phyloP scores from a whole-genome alignment of 257 asterid genomes.

The Scutellaria barbata region DNA sequence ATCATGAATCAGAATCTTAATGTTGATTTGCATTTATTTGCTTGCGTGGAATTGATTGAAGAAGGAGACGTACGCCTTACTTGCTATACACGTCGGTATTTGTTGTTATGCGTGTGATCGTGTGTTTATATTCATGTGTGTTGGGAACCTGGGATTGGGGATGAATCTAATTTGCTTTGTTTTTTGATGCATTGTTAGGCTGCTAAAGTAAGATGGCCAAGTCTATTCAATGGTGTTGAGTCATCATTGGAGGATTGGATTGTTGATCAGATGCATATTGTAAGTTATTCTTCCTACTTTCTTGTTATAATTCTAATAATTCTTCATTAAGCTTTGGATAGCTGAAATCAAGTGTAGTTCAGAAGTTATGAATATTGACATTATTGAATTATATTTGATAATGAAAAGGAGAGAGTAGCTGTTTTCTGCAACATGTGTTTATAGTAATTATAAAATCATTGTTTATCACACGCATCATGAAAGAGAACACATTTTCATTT shows the following conservation, averaged over 20 bases:
- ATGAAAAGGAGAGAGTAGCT: not conserved
- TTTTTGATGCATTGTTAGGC: constrained; percentile 51
- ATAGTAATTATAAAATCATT: not conserved
- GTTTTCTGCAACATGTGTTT: not conserved
- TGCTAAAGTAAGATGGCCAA: constrained; percentile 94
- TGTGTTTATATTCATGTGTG: not conserved
- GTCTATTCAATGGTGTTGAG: constrained; percentile 68
- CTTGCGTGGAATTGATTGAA: not conserved
- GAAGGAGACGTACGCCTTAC: too few species aligned
- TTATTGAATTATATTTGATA: not conserved
- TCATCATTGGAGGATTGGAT: constrained; percentile 81
- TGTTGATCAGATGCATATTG: constrained; percentile 92
- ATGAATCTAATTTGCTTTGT: not conserved
- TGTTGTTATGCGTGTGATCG: not conserved
- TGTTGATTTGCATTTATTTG: not conserved
- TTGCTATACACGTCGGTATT: too few species aligned
- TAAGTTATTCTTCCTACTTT: constrained; percentile 32
- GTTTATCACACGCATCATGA: not conserved
- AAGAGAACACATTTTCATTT: not conserved
- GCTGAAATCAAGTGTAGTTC: not conserved
- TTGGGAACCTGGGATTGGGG: too few species aligned
- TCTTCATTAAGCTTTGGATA: not conserved
- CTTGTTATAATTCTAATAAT: not conserved
- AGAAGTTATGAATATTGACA: not conserved
- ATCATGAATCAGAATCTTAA: not conserved